These are phyloP conservation scores for Thymus mandschuricus DNA, from an alignment of 257 asterid species.

Conservation along the genomic window DNA sequence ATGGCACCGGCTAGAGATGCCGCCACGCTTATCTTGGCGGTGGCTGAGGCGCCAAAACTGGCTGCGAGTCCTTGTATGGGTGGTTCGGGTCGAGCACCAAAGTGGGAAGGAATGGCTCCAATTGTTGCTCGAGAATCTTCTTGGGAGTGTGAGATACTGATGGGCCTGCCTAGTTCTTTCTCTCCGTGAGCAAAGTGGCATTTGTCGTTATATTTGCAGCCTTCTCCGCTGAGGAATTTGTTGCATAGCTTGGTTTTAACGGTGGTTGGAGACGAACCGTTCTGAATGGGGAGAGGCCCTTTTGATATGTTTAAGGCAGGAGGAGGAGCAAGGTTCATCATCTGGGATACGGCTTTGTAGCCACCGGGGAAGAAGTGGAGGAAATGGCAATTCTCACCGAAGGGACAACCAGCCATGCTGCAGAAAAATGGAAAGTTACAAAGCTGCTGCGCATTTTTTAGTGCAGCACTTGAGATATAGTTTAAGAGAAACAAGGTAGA, in stretches of 20 bases:
- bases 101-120: slow-evolving; percentile 47
- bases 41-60: slow-evolving; percentile 69
- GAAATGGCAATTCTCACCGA: slow-evolving; percentile 90
- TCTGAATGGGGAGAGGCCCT: slow-evolving; percentile 45
- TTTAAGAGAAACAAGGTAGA: background rate
- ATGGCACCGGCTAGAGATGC: slow-evolving; percentile 87
- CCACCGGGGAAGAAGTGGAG: slow-evolving; percentile 93
- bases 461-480: background rate
- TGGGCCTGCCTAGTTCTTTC: slow-evolving; percentile 66
- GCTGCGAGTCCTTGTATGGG: slow-evolving; percentile 53
- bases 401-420: slow-evolving; percentile 74
- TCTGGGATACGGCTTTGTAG: slow-evolving; percentile 77
- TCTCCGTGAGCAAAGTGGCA: slow-evolving; percentile 96
- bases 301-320: slow-evolving; percentile 51
- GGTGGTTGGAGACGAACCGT: slow-evolving; percentile 52
- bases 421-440: slow-evolving; percentile 31
- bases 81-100: slow-evolving; percentile 55
- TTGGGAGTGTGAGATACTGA: slow-evolving; percentile 44
- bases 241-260: slow-evolving; percentile 77
- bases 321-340: slow-evolving; percentile 70
- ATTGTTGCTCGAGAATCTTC: slow-evolving; percentile 51
- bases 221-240: slow-evolving; percentile 72
- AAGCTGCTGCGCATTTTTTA: background rate
- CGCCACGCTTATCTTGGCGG: slow-evolving; percentile 76
- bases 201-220: slow-evolving; percentile 87